phyloP scores from a whole-genome alignment of 2,329 filamentous ascomycete species.

The Phoma herbarum region DNA sequence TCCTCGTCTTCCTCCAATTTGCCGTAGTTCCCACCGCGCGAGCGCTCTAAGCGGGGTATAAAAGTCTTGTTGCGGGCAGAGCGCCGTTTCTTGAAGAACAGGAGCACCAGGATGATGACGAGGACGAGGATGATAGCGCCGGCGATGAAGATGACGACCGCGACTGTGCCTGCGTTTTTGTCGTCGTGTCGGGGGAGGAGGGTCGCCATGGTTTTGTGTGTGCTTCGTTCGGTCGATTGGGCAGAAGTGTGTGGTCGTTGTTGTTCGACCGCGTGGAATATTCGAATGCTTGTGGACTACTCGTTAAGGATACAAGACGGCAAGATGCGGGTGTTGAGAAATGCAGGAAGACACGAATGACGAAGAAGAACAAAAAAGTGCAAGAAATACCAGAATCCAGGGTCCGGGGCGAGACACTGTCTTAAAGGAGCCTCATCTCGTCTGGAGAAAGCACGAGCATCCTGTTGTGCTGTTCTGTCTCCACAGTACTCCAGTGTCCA shows the following conservation, averaged over 20 bases:
- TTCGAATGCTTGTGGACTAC: too few species aligned
- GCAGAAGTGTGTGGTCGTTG: not conserved
- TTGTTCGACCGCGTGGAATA: not conserved
- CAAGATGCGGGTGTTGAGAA: too few species aligned
- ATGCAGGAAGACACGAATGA: not conserved
- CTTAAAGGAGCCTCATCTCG: slow-evolving; percentile 18
- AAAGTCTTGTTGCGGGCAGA: not conserved
- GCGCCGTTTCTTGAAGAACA: slow-evolving; percentile 15
- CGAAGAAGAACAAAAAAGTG: not conserved
- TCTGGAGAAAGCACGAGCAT: slow-evolving; percentile 21
- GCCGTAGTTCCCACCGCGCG: slow-evolving; percentile 6
- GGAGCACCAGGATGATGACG: slow-evolving; percentile 8
- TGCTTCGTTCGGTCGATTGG: not conserved
- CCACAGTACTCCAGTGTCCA: slow-evolving; percentile 5
- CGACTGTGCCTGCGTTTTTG: slow-evolving; percentile 7
- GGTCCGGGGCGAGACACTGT: slow-evolving; percentile 9
- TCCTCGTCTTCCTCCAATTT: slow-evolving; percentile 20
- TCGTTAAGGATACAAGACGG: too few species aligned
- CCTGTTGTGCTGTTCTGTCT: slow-evolving; percentile 14
- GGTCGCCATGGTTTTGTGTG: not conserved
- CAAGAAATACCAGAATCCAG: not conserved
- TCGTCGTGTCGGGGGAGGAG: not conserved
- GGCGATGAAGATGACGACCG: slow-evolving; percentile 13
- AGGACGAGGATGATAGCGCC: slow-evolving; percentile 19
- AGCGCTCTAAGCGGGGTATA: slow-evolving; percentile 9